phyloP scores from a whole-genome alignment of 495 filamentous ascomycete species.

The Parachaetomium inaequale region DNA sequence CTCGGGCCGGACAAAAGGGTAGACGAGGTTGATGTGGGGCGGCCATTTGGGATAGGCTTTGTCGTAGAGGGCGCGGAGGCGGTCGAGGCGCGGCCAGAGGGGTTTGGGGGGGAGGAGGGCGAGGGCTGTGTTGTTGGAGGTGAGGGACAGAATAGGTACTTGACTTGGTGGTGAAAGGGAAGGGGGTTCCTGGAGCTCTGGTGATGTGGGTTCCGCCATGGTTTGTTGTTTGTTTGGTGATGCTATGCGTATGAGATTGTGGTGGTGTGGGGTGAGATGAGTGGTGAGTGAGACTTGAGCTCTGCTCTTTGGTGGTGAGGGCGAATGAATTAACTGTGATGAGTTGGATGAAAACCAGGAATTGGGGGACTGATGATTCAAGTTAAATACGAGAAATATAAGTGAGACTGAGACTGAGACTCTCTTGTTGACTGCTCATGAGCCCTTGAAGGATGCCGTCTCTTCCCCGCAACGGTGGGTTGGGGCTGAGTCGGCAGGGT shows the following conservation, averaged over 20 bases:
- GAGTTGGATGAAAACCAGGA: no score
- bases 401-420: neutral
- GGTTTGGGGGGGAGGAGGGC: constrained; percentile 46
- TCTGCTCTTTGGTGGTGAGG: neutral
- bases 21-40: constrained; percentile 57
- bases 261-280: neutral
- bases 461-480: constrained; percentile 3
- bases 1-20: constrained; percentile 51
- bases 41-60: constrained; percentile 56
- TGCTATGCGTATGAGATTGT: neutral
- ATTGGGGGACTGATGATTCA: neutral
- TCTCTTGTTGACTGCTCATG: neutral
- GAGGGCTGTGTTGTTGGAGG: constrained; percentile 49
- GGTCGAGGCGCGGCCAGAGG: constrained; percentile 42
- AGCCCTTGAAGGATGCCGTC: neutral
- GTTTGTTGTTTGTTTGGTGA: neutral
- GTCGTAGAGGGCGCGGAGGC: constrained; percentile 53
- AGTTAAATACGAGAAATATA: neutral
- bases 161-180: constrained; percentile 33
- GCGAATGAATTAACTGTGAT: neutral
- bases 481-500: constrained; percentile 14
- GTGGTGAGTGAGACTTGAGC: neutral
- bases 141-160: constrained; percentile 16
- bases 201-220: constrained; percentile 20
- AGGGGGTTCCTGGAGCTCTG: constrained; percentile 42